Conservation (phyloP, 805 yeast species). For the Candida adriatica region DNA sequence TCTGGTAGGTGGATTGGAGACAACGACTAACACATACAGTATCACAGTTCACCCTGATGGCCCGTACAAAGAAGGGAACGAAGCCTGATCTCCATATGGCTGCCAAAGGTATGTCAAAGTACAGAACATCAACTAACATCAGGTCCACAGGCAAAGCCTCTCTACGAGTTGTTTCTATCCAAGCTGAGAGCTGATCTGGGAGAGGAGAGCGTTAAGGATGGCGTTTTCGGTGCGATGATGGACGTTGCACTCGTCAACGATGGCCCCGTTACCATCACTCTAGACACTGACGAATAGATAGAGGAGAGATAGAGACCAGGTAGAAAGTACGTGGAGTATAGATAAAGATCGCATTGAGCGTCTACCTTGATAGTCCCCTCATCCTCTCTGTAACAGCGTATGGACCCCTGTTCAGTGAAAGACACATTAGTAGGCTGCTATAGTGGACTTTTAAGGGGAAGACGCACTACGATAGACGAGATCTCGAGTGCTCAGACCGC, state of each 20-base stretch:
- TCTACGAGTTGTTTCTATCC: conserved; percentile 43
- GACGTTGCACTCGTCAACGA: conserved; percentile 83
- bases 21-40: conserved; percentile 30
- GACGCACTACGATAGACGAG: too few relatives aligned
- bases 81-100: conserved; percentile 95
- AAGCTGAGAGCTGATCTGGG: conserved; percentile 47
- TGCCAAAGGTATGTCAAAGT: conserved; percentile 72
- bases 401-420: too few relatives aligned
- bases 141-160: conserved; percentile 46
- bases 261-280: conserved; percentile 85
- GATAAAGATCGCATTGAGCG: too few relatives aligned
- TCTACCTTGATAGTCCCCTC: too few relatives aligned
- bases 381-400: too few relatives aligned
- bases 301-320: too few relatives aligned
- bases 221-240: conserved; percentile 97
- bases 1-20: conserved; percentile 34
- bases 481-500: background rate
- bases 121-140: conserved; percentile 40
- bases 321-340: too few relatives aligned
- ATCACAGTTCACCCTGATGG: conserved; percentile 89
- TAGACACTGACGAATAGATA: conserved; percentile 47
- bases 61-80: conserved; percentile 79
- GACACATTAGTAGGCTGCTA: too few relatives aligned
- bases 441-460: too few relatives aligned
- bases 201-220: conserved; percentile 68